Evolutionary conservation across 2,329 filamentous ascomycete species (phyloP).

Genomic region (Calonectria pteridis): DNA sequence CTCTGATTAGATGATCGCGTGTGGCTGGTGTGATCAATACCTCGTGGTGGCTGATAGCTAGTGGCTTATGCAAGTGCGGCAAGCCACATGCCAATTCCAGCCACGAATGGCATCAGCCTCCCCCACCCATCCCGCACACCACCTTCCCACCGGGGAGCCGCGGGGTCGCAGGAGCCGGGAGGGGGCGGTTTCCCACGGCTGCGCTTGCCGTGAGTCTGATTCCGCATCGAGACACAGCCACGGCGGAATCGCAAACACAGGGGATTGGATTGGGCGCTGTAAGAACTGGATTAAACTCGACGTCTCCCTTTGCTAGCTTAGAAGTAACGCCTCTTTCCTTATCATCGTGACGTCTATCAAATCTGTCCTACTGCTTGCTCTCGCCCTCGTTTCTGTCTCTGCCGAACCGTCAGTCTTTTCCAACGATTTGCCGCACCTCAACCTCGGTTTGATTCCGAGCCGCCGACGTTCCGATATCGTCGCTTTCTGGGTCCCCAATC

Average conservation of each 20-base stretch:
- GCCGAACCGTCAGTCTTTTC: constrained; percentile 5
- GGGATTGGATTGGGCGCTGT: not conserved
- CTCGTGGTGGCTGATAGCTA: not conserved
- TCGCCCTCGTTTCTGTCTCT: constrained; percentile 3
- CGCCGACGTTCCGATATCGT: constrained; percentile 25
- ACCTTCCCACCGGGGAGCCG: constrained; percentile 5
- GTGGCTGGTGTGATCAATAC: not conserved
- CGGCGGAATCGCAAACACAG: constrained; percentile 17
- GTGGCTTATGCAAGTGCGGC: not conserved
- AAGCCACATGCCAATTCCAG: not conserved
- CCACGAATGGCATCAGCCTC: constrained; percentile 36
- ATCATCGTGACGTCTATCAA: not conserved
- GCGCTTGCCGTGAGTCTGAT: constrained; percentile 15
- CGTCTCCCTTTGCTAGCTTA: constrained; percentile 4
- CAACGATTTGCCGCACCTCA: not conserved
- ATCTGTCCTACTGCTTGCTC: constrained; percentile 5
- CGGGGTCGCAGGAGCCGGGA: constrained; percentile 35
- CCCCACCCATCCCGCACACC: constrained; percentile 37
- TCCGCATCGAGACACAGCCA: constrained; percentile 30
- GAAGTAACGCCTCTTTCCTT: constrained; percentile 9
- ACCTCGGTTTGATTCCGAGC: constrained; percentile 23
- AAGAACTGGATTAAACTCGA: constrained; percentile 22
- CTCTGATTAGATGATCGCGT: not conserved
- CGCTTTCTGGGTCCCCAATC: constrained; percentile 22
- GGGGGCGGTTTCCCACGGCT: constrained; percentile 43